Evolutionary conservation across 1,284 basidiomycete genomes (phyloP).

Genomic region (Lignosus rhinocerotis): DNA sequence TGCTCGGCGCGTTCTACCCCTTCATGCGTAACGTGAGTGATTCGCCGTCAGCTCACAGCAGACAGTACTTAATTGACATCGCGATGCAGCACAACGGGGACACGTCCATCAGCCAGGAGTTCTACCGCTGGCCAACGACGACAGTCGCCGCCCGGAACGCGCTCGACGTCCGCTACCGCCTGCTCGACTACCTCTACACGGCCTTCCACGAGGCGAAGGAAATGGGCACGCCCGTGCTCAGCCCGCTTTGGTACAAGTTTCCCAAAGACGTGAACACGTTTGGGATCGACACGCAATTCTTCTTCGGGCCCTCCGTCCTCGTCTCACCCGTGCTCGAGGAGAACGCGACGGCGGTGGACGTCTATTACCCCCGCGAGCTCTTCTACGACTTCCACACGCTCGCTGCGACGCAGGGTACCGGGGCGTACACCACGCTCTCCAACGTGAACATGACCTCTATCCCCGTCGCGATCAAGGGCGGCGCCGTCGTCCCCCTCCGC

Average conservation of each 20-base stretch:
- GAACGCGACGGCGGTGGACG: conserved; percentile 56
- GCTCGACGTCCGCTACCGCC: conserved; percentile 62
- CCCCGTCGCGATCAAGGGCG: conserved; percentile 62
- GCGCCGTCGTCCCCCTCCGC: conserved; percentile 57
- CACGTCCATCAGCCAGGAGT: conserved; percentile 59
- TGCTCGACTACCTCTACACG: conserved; percentile 75
- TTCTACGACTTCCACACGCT: conserved; percentile 67
- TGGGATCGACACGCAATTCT: conserved; percentile 65
- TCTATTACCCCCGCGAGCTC: conserved; percentile 63
- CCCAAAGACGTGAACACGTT: conserved; percentile 60
- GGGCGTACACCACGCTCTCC: conserved; percentile 43
- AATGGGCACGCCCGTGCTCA: conserved; percentile 64
- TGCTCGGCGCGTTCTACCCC: conserved; percentile 68
- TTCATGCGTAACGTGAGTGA: conserved; percentile 67
- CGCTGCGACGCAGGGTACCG: conserved; percentile 45
- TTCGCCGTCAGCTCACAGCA: background rate
- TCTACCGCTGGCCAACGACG: conserved; percentile 63
- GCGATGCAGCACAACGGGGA: conserved; percentile 54
- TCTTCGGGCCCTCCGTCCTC: conserved; percentile 66
- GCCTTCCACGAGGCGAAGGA: conserved; percentile 58
- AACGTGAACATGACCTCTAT: conserved; percentile 59
- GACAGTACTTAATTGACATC: background rate
- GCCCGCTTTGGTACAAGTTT: conserved; percentile 67
- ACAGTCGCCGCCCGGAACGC: conserved; percentile 61
- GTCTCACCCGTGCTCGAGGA: conserved; percentile 70